A percentile compares a stretch with the other conserved stretches of the same genome.
phyloP scores from a whole-genome alignment of 2,329 filamentous ascomycete genomes.

The Colletotrichum kahawae region DNA sequence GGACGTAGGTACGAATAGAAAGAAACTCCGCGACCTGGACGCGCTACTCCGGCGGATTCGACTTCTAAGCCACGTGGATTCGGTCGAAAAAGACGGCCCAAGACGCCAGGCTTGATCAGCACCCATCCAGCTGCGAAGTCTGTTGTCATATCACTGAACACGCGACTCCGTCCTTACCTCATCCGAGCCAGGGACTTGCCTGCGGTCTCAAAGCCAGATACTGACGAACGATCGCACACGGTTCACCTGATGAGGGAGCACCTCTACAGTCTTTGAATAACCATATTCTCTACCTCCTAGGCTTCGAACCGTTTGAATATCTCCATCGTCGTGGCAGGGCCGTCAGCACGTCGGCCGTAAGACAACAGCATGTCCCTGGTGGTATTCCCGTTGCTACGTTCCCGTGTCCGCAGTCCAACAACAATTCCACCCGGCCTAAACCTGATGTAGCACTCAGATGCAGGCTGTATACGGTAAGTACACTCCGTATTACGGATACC shows the following conservation, averaged over 20 bases:
- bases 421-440: background rate
- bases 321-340: background rate
- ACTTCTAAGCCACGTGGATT: conserved; percentile 5
- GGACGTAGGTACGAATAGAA: background rate
- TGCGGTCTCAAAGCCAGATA: background rate
- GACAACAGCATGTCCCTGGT: background rate
- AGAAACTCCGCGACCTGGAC: background rate
- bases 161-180: background rate
- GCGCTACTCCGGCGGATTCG: background rate
- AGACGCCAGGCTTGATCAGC: background rate
- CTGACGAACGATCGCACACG: conserved; percentile 1
- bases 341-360: background rate
- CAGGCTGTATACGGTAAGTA: background rate
- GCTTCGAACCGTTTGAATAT: background rate
- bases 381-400: background rate
- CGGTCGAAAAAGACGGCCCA: background rate
- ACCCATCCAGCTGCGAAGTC: background rate
- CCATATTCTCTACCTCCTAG: background rate
- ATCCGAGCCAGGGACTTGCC: background rate
- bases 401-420: background rate
- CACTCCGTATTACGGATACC: background rate
- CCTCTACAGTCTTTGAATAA: background rate
- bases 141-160: background rate
- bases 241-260: conserved; percentile 3
- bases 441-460: background rate